phyloP scores from a whole-genome alignment of 2,329 filamentous ascomycete species.

The Penicillium paneum region DNA sequence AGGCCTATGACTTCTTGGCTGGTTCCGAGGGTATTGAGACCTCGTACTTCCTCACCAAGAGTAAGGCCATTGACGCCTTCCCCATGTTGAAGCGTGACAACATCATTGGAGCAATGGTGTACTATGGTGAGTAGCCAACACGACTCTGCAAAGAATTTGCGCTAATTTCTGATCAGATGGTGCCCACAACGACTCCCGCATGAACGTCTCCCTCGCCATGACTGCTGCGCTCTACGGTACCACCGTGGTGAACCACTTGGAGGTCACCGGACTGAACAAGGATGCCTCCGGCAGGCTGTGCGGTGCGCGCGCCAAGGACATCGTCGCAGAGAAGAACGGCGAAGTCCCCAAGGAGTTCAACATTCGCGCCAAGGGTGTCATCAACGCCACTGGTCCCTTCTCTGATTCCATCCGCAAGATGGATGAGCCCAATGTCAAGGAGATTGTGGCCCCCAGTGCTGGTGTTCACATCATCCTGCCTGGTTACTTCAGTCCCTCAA shows the following conservation, averaged over 20 bases:
- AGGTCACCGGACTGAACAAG: slow-evolving; percentile 74
- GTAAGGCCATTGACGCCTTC: slow-evolving; percentile 81
- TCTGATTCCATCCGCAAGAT: slow-evolving; percentile 81
- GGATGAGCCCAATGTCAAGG: slow-evolving; percentile 67
- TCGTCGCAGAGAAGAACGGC: slow-evolving; percentile 64
- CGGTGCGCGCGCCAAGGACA: slow-evolving; percentile 70
- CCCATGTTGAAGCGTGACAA: slow-evolving; percentile 82
- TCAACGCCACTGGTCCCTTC: slow-evolving; percentile 88
- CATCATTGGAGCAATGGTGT: slow-evolving; percentile 77
- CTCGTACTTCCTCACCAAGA: slow-evolving; percentile 82
- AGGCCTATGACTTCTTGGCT: slow-evolving; percentile 80
- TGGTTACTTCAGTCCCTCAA: slow-evolving; percentile 77
- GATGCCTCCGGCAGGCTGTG: slow-evolving; percentile 68
- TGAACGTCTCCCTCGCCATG: slow-evolving; percentile 87
- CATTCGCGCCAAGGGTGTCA: slow-evolving; percentile 74
- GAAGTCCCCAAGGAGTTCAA: slow-evolving; percentile 61
- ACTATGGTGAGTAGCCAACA: slow-evolving; percentile 60
- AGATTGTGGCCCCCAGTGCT: slow-evolving; percentile 81
- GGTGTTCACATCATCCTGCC: slow-evolving; percentile 84
- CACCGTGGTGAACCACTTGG: slow-evolving; percentile 78
- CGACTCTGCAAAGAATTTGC: not conserved
- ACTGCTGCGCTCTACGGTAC: slow-evolving; percentile 83
- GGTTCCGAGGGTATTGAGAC: slow-evolving; percentile 84
- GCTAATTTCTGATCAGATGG: slow-evolving; percentile 56
- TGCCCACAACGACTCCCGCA: slow-evolving; percentile 85